phyloP scores from a whole-genome alignment of 176 grass and related monocot genomes.

The Echinochloa phyllopogon region DNA sequence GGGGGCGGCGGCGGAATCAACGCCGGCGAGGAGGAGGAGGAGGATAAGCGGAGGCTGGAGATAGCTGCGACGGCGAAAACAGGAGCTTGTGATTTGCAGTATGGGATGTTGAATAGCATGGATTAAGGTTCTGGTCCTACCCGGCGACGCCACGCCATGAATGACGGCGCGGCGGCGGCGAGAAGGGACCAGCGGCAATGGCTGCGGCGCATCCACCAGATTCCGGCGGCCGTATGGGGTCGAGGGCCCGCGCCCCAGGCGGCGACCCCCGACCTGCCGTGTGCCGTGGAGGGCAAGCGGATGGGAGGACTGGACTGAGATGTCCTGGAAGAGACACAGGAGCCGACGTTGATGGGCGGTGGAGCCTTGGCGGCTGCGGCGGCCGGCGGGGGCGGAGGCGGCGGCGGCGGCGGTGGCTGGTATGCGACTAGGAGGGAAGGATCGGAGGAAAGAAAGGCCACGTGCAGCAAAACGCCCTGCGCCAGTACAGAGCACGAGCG shows the following conservation, averaged over 20 bases:
- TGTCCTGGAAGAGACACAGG: not conserved
- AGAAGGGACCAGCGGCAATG: constrained; percentile 2
- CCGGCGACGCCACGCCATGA: constrained; percentile 54
- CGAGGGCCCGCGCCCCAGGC: constrained; percentile 35
- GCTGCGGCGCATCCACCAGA: constrained; percentile 35
- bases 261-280: constrained; percentile 21
- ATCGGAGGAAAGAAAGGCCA: constrained; percentile 26
- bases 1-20: constrained; percentile 15
- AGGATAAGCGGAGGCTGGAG: constrained; percentile 34
- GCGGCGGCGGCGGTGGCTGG: constrained; percentile 6
- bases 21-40: constrained; percentile 30
- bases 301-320: not conserved
- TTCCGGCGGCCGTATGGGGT: constrained; percentile 31
- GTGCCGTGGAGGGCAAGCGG: not conserved
- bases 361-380: not conserved
- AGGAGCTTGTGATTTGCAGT: constrained; percentile 53
- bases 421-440: not conserved
- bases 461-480: not conserved
- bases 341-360: not conserved
- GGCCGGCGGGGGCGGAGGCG: constrained; percentile 1
- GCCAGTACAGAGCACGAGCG: not conserved
- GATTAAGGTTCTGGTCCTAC: constrained; percentile 38
- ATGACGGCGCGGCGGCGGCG: constrained; percentile 39
- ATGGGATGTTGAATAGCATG: constrained; percentile 50
- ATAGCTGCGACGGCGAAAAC: constrained; percentile 41